Percentiles rank a stretch among this genome's conserved stretches.
phyloP scores from a whole-genome alignment of 129 eudicot species.

The Centella asiatica region DNA sequence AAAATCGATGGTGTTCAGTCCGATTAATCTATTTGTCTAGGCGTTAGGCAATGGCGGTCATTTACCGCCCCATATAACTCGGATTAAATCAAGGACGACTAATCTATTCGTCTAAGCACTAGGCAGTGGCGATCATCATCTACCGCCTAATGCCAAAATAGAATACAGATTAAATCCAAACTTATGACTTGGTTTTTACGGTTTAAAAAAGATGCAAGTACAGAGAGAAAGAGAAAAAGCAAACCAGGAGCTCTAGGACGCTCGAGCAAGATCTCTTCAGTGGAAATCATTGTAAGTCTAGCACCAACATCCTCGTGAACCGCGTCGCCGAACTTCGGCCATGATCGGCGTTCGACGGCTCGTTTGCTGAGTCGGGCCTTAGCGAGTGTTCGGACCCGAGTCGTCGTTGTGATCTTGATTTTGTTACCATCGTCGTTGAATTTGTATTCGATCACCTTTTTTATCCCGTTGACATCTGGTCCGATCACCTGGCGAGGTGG shows the following conservation, averaged over 20 bases:
- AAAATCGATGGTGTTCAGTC: too few species aligned
- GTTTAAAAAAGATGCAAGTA: neutral
- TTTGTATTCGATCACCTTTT: conserved; percentile 63
- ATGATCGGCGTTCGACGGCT: conserved; percentile 77
- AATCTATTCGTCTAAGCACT: too few species aligned
- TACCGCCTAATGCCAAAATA: too few species aligned
- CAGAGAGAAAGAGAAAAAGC: neutral
- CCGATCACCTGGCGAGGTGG: conserved; percentile 75
- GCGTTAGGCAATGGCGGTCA: too few species aligned
- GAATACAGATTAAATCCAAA: too few species aligned
- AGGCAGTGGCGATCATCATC: too few species aligned
- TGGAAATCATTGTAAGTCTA: conserved; percentile 76
- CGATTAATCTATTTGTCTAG: too few species aligned
- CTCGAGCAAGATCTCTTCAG: conserved; percentile 77
- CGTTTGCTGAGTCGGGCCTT: conserved; percentile 76
- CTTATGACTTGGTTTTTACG: too few species aligned
- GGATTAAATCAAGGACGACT: too few species aligned
- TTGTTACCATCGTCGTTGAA: conserved; percentile 66
- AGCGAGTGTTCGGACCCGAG: conserved; percentile 67
- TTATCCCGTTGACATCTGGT: conserved; percentile 74
- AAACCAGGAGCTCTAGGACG: conserved; percentile 73
- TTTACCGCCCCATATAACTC: too few species aligned
- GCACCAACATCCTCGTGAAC: conserved; percentile 75
- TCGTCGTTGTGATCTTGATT: conserved; percentile 83
- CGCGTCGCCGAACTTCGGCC: conserved; percentile 93